Percentiles rank a stretch among this genome's conserved stretches.
These are phyloP conservation scores for Pyricularia sp. DNA, from an alignment of 2,329 filamentous ascomycete genomes.

Conservation along the genomic window DNA sequence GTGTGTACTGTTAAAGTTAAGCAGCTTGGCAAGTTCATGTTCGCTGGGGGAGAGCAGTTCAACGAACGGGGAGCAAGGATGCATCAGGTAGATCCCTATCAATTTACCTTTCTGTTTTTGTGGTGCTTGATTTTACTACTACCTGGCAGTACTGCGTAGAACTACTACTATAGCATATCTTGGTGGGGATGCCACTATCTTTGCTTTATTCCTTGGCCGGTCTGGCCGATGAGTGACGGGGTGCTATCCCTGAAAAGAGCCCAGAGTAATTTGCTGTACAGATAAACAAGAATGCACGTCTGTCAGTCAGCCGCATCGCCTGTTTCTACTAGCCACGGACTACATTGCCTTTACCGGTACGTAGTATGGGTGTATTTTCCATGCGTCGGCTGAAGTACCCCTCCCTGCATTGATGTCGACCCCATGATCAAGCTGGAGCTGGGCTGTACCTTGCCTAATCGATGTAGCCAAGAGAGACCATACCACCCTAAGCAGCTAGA, in stretches of 20 bases:
- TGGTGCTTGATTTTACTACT: too few relatives aligned
- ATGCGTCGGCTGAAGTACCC: background rate
- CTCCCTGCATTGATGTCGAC: background rate
- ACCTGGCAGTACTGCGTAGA: too few relatives aligned
- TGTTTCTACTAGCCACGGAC: background rate
- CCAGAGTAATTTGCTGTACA: too few relatives aligned
- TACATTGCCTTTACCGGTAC: too few relatives aligned
- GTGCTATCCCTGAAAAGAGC: background rate
- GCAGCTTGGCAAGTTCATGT: background rate
- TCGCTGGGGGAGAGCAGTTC: background rate
- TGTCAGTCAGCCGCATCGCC: background rate
- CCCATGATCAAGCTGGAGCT: slow-evolving; percentile 5
- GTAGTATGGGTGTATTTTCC: background rate
- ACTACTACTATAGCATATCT: background rate
- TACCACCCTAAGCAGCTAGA: background rate
- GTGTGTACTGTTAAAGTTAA: background rate
- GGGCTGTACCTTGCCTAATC: slow-evolving; percentile 4
- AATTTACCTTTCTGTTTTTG: background rate
- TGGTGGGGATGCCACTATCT: background rate
- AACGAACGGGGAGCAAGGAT: background rate
- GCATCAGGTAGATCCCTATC: background rate
- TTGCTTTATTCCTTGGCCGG: background rate
- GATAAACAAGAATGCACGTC: background rate
- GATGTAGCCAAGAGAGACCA: background rate
- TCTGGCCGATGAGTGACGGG: too few relatives aligned